A percentile compares a stretch with the other conserved stretches of the same genome.
These are phyloP conservation scores for Talaromyces pinophilus DNA, from an alignment of 2,329 filamentous ascomycete species.

Conservation along the genomic window DNA sequence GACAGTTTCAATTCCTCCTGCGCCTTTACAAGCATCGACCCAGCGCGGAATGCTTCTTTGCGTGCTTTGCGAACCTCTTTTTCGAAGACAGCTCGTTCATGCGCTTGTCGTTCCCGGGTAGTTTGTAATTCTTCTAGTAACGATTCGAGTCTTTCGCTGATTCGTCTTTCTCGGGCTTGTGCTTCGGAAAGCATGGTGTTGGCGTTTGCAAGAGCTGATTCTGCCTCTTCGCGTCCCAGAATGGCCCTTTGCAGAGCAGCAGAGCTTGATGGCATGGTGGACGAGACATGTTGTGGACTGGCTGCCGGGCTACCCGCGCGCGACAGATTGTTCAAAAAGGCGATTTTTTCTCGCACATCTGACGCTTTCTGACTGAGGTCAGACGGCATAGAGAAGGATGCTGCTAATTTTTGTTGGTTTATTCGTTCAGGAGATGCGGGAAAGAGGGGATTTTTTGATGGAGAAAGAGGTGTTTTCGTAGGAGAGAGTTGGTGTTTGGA, in stretches of 20 bases:
- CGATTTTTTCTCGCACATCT: slow-evolving; percentile 52
- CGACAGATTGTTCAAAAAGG: slow-evolving; percentile 50
- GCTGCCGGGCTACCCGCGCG: slow-evolving; percentile 36
- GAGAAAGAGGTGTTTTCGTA: slow-evolving; percentile 35
- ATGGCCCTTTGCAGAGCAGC: slow-evolving; percentile 49
- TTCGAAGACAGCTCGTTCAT: slow-evolving; percentile 54
- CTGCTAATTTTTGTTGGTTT: slow-evolving; percentile 48
- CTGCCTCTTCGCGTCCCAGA: slow-evolving; percentile 50
- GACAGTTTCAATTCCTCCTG: slow-evolving; percentile 54
- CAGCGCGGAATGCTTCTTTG: slow-evolving; percentile 61
- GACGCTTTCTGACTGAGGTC: slow-evolving; percentile 43
- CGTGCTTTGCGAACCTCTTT: slow-evolving; percentile 58
- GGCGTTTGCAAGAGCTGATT: slow-evolving; percentile 39
- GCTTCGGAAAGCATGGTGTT: slow-evolving; percentile 45
- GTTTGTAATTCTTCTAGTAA: slow-evolving; percentile 55
- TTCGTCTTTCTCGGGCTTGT: slow-evolving; percentile 46
- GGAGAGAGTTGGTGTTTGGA: slow-evolving; percentile 31
- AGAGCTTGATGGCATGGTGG: slow-evolving; percentile 42
- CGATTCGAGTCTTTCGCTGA: slow-evolving; percentile 48
- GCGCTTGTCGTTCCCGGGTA: slow-evolving; percentile 53
- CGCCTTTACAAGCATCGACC: slow-evolving; percentile 55
- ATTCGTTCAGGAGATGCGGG: slow-evolving; percentile 52
- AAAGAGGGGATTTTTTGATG: slow-evolving; percentile 43
- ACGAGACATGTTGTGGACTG: slow-evolving; percentile 26
- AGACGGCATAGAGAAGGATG: slow-evolving; percentile 42